Percentiles rank a stretch among this genome's conserved stretches.
Conservation (phyloP, 1,284 basidiomycete species). For the Sanghuangporus sanghuang region DNA sequence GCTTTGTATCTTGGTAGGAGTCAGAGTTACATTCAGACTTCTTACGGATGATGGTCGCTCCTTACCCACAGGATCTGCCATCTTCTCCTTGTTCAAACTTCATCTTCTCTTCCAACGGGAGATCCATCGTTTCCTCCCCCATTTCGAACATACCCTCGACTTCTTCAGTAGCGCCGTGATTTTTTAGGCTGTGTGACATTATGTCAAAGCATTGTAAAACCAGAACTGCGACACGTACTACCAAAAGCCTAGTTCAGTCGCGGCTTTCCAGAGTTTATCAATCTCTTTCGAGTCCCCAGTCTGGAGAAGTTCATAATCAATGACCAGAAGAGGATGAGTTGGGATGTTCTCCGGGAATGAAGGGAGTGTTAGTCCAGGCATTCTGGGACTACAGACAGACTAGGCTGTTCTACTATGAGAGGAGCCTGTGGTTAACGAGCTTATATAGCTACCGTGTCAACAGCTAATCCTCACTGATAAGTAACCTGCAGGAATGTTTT, state of each 20-base stretch:
- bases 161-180: constrained; percentile 52
- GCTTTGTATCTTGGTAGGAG: constrained; percentile 50
- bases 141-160: constrained; percentile 56
- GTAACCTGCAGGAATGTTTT: no score
- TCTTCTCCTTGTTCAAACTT: constrained; percentile 60
- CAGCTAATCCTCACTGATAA: no score
- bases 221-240: constrained; percentile 36
- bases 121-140: constrained; percentile 48
- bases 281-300: constrained; percentile 34
- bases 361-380: constrained; percentile 23
- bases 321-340: constrained; percentile 39
- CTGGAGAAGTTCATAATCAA: constrained; percentile 43
- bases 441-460: no score
- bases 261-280: constrained; percentile 44
- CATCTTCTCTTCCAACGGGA: constrained; percentile 59
- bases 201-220: background rate
- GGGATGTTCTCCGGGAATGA: constrained; percentile 45
- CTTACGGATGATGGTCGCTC: constrained; percentile 23
- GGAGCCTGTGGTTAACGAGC: no score
- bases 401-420: no score
- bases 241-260: constrained; percentile 49
- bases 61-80: constrained; percentile 56
- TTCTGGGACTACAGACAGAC: background rate
- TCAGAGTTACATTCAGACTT: background rate
- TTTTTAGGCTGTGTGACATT: constrained; percentile 43